Evolutionary conservation across 495 filamentous ascomycete species (phyloP), one percentile per base, ranked within the genome.

Genomic region (Annulohypoxylon stygium): DNA sequence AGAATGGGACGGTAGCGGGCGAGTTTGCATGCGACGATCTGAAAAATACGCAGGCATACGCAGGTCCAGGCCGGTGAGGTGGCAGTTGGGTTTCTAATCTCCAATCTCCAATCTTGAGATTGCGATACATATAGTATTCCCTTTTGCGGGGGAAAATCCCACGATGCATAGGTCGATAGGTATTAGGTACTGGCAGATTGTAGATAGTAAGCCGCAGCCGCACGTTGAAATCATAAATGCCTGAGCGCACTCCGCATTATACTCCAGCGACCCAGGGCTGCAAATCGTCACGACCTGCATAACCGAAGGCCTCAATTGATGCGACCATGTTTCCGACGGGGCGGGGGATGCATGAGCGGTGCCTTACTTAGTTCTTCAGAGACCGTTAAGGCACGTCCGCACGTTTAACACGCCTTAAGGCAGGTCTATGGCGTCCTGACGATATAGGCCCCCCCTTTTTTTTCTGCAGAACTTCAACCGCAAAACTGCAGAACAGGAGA

Each of bases 271-370:
- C 73, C 65, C 67, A 69, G 61, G 61, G 47, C 67, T 75, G 75
- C 70, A 69, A 53, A 66, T 71, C 71, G 63, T 72, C 70, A 72
- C 65, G 62, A 76, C 78, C 75, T 80, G 79, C 79, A 81, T 79
- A 79, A 71, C 78, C 78, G 78, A 80, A 73, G 69, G 79, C 76
- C 79, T 79, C 77, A 72, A 71, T 75, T 75, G 69, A 70, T 81
- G 79, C 79, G 78, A 75, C 79, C 79, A 75, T 74, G 75, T 77
- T 69, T 78, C 77, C 77, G 77, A 78, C 70, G 69, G 75, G 68
- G 77, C 77, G 77, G 77, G 70, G 75, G 77, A 75, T 75, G 73
- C 69, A 75, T 75, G 59, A 71, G 63, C 67, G 67, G 72, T 75
- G 72, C 72, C 72, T 75, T 75, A 65, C 59, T 50, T 68, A 65